These are phyloP conservation scores for Polyporus arcularius DNA, from an alignment of 768 basidiomycete species.

Conservation along the genomic window DNA sequence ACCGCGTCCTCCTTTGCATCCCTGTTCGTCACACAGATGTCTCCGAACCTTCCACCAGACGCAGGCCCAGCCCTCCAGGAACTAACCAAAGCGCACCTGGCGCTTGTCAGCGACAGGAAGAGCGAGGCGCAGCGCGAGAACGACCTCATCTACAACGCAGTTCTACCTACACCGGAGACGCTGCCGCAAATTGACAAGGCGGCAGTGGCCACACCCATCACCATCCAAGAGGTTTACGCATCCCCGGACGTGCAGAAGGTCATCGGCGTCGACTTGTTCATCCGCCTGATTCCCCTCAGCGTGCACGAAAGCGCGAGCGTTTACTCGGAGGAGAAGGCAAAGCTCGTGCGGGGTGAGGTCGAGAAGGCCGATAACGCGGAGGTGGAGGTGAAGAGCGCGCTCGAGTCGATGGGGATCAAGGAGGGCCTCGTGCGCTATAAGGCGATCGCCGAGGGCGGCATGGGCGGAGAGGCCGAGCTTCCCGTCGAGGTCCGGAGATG, in stretches of 20 bases:
- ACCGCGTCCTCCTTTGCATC: conserved; percentile 68
- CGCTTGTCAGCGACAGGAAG: conserved; percentile 74
- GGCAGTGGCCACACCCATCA: conserved; percentile 76
- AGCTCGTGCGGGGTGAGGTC: conserved; percentile 84
- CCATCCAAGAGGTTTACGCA: conserved; percentile 93
- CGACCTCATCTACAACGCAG: conserved; percentile 95
- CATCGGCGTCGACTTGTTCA: conserved; percentile 91
- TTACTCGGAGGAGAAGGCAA: conserved; percentile 99
- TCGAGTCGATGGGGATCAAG: conserved; percentile 83
- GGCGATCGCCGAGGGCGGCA: conserved; percentile 67
- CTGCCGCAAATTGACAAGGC: conserved; percentile 84
- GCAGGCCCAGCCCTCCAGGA: conserved; percentile 78
- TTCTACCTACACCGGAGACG: conserved; percentile 76
- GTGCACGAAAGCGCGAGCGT: conserved; percentile 96
- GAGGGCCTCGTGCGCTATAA: conserved; percentile 67
- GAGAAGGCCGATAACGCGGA: conserved; percentile 87
- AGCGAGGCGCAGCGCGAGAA: conserved; percentile 84
- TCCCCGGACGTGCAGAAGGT: conserved; percentile 91
- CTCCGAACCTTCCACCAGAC: conserved; percentile 86
- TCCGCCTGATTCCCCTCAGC: conserved; percentile 83
- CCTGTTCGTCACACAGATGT: conserved; percentile 68
- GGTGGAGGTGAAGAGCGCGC: conserved; percentile 70
- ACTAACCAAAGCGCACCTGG: conserved; percentile 80
- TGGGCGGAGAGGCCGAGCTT: conserved; percentile 64
- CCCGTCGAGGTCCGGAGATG: conserved; percentile 71